These are phyloP conservation scores for Aspergillus affinis DNA, from an alignment of 495 filamentous ascomycete genomes.

Conservation along the genomic window DNA sequence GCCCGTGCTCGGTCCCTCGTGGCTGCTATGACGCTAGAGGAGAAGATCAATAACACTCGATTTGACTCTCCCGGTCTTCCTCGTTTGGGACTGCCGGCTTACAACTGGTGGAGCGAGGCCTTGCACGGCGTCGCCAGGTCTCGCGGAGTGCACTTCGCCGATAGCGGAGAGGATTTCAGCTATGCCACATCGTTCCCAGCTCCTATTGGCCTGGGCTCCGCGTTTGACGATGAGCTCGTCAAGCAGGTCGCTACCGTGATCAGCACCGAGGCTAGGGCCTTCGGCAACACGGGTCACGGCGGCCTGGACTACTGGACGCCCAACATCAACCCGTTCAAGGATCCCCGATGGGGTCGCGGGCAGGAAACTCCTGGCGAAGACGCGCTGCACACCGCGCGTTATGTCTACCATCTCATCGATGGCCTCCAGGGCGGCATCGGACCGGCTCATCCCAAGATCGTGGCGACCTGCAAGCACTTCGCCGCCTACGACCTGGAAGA, in stretches of 20 bases:
- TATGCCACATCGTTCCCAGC: slow-evolving; percentile 57
- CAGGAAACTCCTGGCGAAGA: slow-evolving; percentile 61
- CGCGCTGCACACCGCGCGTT: slow-evolving; percentile 48
- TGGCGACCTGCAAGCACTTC: slow-evolving; percentile 61
- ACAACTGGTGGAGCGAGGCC: slow-evolving; percentile 49
- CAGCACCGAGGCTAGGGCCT: slow-evolving; percentile 58
- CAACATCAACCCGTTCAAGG: slow-evolving; percentile 62
- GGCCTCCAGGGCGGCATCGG: slow-evolving; percentile 52
- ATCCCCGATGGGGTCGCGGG: slow-evolving; percentile 56
- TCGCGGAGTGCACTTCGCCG: slow-evolving; percentile 47
- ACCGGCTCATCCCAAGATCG: slow-evolving; percentile 30
- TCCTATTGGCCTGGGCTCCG: slow-evolving; percentile 53
- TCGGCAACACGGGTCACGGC: slow-evolving; percentile 50
- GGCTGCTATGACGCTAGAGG: slow-evolving; percentile 32
- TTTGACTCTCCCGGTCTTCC: slow-evolving; percentile 48
- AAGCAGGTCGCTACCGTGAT: slow-evolving; percentile 50
- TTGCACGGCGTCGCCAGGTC: slow-evolving; percentile 54
- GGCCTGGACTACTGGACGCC: slow-evolving; percentile 62
- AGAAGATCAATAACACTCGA: slow-evolving; percentile 52
- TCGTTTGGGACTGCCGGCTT: slow-evolving; percentile 48
- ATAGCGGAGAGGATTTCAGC: slow-evolving; percentile 43
- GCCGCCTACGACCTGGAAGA: slow-evolving; percentile 61
- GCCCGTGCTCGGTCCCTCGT: slow-evolving; percentile 36
- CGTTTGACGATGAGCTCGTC: slow-evolving; percentile 56
- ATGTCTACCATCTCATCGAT: slow-evolving; percentile 50